phyloP scores from a whole-genome alignment of 2,329 filamentous ascomycete species.

The Aspergillus sp. region DNA sequence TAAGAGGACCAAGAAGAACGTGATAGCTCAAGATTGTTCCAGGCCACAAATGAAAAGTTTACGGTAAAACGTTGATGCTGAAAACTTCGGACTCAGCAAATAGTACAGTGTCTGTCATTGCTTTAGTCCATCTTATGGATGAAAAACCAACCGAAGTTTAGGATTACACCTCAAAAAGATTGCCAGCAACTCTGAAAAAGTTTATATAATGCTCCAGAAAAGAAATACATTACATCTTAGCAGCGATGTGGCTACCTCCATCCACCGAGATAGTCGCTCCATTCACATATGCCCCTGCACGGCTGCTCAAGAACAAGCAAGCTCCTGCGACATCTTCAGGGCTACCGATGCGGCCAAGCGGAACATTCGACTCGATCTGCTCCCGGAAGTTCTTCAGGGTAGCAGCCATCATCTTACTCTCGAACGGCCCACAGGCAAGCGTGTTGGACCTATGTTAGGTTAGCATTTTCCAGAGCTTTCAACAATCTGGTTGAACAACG shows the following conservation, averaged over 20 bases:
- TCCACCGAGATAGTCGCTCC: slow-evolving; percentile 65
- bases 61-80: no score
- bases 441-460: slow-evolving; percentile 56
- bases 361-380: slow-evolving; percentile 56
- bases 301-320: slow-evolving; percentile 68
- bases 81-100: no score
- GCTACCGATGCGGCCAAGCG: slow-evolving; percentile 65
- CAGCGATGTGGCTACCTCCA: slow-evolving; percentile 50
- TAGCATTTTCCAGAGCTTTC: neutral
- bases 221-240: slow-evolving; percentile 40
- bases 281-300: slow-evolving; percentile 66
- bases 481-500: slow-evolving; percentile 26
- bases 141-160: neutral
- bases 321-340: slow-evolving; percentile 70
- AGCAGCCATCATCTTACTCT: slow-evolving; percentile 56
- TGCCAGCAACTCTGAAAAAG: neutral
- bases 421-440: slow-evolving; percentile 67
- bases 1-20: no score
- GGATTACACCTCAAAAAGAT: neutral
- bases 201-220: neutral
- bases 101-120: neutral
- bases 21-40: no score
- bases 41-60: no score
- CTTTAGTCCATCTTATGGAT: neutral
- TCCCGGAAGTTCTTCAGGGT: slow-evolving; percentile 53